phyloP scores from a whole-genome alignment of 2,329 filamentous ascomycete genomes.

The Trichoderma afroharzianum region DNA sequence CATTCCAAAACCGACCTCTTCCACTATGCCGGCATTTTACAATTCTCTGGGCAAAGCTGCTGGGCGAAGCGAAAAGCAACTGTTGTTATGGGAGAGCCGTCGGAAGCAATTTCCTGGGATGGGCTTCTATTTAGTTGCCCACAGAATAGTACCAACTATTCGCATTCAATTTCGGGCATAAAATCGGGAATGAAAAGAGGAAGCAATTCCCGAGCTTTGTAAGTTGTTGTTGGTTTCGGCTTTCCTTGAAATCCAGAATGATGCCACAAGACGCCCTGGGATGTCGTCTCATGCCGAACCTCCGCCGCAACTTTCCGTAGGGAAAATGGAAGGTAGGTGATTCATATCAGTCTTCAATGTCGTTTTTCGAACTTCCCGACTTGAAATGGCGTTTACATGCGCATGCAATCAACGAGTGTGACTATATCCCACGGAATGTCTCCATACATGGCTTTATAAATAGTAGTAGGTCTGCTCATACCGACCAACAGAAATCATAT shows the following conservation, averaged over 20 bases:
- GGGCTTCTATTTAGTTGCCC: neutral
- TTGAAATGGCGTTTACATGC: neutral
- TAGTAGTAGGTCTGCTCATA: neutral
- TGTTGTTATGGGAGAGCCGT: neutral
- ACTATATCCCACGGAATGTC: neutral
- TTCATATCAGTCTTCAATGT: neutral
- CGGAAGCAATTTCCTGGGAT: neutral
- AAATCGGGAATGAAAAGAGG: neutral
- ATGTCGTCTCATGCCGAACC: neutral
- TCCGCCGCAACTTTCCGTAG: neutral
- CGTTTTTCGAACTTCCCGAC: neutral
- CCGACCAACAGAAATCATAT: neutral
- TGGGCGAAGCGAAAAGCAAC: neutral
- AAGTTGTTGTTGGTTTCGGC: neutral
- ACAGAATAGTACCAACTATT: neutral
- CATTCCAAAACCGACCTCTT: neutral
- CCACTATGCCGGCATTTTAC: neutral
- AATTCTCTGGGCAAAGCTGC: neutral
- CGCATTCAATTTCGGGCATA: neutral
- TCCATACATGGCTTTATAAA: neutral
- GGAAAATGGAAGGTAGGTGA: neutral
- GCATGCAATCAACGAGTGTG: neutral
- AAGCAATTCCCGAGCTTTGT: neutral
- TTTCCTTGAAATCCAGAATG: neutral
- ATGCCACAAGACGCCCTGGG: neutral